phyloP scores from a whole-genome alignment of 2,329 filamentous ascomycete genomes.

The Penicillium sp. region DNA sequence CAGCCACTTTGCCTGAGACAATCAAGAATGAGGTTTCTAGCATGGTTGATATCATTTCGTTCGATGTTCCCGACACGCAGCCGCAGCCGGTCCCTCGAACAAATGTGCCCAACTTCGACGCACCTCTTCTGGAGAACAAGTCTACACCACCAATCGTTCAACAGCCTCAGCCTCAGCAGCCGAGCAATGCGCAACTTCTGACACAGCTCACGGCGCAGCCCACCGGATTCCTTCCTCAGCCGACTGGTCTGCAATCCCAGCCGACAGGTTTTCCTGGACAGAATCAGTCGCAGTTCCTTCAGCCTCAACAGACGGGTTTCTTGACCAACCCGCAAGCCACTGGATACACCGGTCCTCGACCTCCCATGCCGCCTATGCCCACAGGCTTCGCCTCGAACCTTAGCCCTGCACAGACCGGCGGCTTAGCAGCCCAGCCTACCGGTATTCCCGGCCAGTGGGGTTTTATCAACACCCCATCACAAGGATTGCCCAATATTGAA shows the following conservation, averaged over 20 bases:
- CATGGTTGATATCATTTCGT: constrained; percentile 99
- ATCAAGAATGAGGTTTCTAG: constrained; percentile 97
- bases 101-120: constrained; percentile 70
- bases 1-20: constrained; percentile 70
- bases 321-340: constrained; percentile 69
- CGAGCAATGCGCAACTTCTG: constrained; percentile 64
- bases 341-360: constrained; percentile 75
- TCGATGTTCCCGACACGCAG: constrained; percentile 76
- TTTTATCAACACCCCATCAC: constrained; percentile 89
- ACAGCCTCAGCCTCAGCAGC: constrained; percentile 67
- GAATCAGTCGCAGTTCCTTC: constrained; percentile 54
- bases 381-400: constrained; percentile 64
- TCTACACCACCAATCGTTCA: constrained; percentile 53
- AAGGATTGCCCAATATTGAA: constrained; percentile 89
- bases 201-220: constrained; percentile 55
- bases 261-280: constrained; percentile 48
- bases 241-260: constrained; percentile 64
- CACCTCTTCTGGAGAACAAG: constrained; percentile 51
- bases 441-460: constrained; percentile 94
- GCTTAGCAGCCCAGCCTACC: constrained; percentile 88
- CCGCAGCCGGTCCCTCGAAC: constrained; percentile 53
- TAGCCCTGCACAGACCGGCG: constrained; percentile 63
- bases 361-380: constrained; percentile 80
- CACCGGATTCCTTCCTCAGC: constrained; percentile 55
- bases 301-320: constrained; percentile 69